Evolutionary conservation across 2,329 filamentous ascomycete genomes (phyloP), one percentile per base, ranked within the genome.

Genomic region (Colletotrichum lini): DNA sequence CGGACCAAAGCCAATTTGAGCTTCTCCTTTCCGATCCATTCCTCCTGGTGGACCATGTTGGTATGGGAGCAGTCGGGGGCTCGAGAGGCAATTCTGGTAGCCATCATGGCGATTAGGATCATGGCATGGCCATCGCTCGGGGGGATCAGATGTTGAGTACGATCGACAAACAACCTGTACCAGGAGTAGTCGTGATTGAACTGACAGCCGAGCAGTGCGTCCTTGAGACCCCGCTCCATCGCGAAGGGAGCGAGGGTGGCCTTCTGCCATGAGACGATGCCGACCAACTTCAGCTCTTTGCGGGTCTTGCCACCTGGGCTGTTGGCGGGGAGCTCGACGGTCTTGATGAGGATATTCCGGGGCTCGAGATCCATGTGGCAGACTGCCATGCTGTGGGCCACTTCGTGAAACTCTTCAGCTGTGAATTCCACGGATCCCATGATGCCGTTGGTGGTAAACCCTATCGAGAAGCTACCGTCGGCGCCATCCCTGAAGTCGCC

Each of bases 301-400:
- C n/a, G 38, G 5, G 26, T 12, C 7, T 52, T 44, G 23, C 42
- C 23, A 2, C 52, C 2, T 10, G 6, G 13, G 10, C 21, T 10
- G 21, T 8, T 7, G 18, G 16, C 6, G 44, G 52, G 40, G 15
- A 30, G 26, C 15, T 54, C 50, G n/a, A 65, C 52, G 26, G 21
- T 52, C 35, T 57, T 50, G 53, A 65, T 44, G 53, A 65, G 53
- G 30, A 65, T 57, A 44, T 65, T 58, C 53, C 62, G 62, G 4
- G 53, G 42, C 53, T 65, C 62, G 15, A 65, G 52, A 21, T 65
- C 62, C 62, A 50, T 58, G 53, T 65, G 62, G 30, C 62, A 65
- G 42, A 65, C 23, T 26, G 16, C n/a, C 21, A 56, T 18, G 26
- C 12, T 23, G 1, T 30, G 13, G 62, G 26, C n/a, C 4, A 65